Conservation (phyloP, 2,329 filamentous ascomycete species). For the Verticillium albo-atrum region DNA sequence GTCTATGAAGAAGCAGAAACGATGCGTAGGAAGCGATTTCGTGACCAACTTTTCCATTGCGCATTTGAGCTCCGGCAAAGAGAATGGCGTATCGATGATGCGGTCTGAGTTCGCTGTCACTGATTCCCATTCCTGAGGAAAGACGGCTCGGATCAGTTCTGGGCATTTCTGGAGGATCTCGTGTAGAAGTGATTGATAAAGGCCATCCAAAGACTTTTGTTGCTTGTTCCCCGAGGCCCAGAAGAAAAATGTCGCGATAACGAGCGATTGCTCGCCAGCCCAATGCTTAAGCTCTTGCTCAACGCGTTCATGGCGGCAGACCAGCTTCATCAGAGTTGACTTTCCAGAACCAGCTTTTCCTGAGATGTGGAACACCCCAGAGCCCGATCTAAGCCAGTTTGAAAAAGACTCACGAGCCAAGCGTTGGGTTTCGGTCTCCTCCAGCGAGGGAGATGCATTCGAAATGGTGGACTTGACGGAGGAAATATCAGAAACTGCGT, state of each 20-base stretch:
- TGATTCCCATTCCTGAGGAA: not conserved
- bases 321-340: slow-evolving; percentile 10
- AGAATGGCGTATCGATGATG: not conserved
- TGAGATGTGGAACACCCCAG: slow-evolving; percentile 2
- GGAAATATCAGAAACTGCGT: not conserved
- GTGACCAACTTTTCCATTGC: not conserved
- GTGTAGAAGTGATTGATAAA: slow-evolving; percentile 3
- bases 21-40: not conserved
- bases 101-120: not conserved
- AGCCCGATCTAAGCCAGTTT: not conserved
- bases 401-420: not conserved
- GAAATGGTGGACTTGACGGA: not conserved
- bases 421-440: not conserved
- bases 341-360: slow-evolving; percentile 7
- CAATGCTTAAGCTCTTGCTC: not conserved
- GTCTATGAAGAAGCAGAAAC: slow-evolving; percentile 15
- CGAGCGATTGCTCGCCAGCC: slow-evolving; percentile 2
- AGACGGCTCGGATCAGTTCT: not conserved
- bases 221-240: slow-evolving; percentile 3
- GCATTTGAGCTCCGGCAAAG: not conserved
- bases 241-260: slow-evolving; percentile 6
- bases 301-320: not conserved
- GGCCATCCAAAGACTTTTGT: slow-evolving; percentile 8
- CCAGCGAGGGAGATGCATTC: not conserved
- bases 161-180: slow-evolving; percentile 2